Evolutionary conservation across 2,329 filamentous ascomycete species (phyloP).

Genomic region (Dactylellina haptotyla): DNA sequence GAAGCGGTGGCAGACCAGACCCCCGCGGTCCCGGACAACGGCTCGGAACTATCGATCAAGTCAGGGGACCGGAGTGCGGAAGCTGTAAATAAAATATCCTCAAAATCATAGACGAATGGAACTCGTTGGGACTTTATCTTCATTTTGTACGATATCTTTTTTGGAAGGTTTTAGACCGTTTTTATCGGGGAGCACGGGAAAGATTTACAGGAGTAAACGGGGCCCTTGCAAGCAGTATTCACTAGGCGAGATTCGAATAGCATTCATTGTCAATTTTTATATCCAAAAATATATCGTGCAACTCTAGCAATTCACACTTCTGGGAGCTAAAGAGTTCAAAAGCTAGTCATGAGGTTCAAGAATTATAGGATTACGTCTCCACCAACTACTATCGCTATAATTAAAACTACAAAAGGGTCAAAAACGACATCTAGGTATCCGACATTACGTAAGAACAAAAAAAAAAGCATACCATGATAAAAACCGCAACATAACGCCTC

Average conservation of each 20-base stretch:
- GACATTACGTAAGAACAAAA: background rate
- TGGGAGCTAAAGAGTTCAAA: no score
- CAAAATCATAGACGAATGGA: background rate
- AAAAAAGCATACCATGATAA: background rate
- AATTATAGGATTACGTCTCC: background rate
- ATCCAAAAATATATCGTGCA: no score
- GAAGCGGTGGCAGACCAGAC: constrained; percentile 27
- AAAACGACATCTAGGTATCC: background rate
- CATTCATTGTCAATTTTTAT: no score
- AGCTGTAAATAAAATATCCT: constrained; percentile 26
- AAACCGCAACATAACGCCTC: background rate
- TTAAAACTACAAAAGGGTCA: background rate
- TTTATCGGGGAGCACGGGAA: background rate
- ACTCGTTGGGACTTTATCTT: background rate
- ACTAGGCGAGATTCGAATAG: no score
- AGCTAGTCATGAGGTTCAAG: background rate
- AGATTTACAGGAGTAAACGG: no score
- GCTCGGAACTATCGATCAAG: constrained; percentile 36
- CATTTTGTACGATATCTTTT: background rate
- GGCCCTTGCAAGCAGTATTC: background rate
- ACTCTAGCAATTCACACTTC: no score
- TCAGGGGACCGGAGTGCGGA: constrained; percentile 39
- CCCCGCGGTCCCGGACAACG: constrained; percentile 26
- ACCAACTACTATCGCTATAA: background rate
- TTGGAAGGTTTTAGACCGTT: background rate